These are phyloP conservation scores for Penicillium flavigenum DNA, from an alignment of 495 filamentous ascomycete species.

Conservation along the genomic window DNA sequence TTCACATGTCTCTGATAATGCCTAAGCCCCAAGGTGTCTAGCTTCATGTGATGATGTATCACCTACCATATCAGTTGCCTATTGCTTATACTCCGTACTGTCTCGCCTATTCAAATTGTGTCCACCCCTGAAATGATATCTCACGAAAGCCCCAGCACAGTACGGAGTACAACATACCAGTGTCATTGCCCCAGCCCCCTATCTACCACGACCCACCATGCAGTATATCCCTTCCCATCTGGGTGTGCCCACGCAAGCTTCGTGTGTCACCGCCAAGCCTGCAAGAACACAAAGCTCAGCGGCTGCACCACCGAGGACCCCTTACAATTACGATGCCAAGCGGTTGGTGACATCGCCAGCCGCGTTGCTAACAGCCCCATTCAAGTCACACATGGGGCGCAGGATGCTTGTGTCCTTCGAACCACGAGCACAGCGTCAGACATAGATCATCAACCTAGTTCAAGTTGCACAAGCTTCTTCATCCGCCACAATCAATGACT, in stretches of 20 bases:
- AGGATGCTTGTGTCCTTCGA: slow-evolving; percentile 2
- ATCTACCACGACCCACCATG: background rate
- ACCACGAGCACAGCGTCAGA: background rate
- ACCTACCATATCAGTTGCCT: background rate
- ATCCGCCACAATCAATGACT: background rate
- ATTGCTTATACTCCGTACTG: background rate
- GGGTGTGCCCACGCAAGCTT: slow-evolving; percentile 7
- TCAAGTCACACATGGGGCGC: background rate
- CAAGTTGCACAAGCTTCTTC: background rate
- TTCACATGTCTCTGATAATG: background rate
- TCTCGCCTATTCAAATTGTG: background rate
- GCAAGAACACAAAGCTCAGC: background rate
- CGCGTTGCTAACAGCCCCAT: background rate
- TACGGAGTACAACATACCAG: too few relatives aligned
- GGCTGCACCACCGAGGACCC: background rate
- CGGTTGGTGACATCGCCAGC: background rate
- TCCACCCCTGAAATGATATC: background rate
- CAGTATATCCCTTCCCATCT: slow-evolving; percentile 7
- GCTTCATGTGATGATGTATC: background rate
- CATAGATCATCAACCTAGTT: background rate
- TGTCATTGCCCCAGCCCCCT: background rate
- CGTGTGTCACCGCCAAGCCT: slow-evolving; percentile 7
- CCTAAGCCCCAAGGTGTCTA: background rate
- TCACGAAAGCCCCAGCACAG: background rate
- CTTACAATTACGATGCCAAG: slow-evolving; percentile 5